Evolutionary conservation across 2,329 filamentous ascomycete genomes (phyloP).

Genomic region (Aureobasidium sp.): DNA sequence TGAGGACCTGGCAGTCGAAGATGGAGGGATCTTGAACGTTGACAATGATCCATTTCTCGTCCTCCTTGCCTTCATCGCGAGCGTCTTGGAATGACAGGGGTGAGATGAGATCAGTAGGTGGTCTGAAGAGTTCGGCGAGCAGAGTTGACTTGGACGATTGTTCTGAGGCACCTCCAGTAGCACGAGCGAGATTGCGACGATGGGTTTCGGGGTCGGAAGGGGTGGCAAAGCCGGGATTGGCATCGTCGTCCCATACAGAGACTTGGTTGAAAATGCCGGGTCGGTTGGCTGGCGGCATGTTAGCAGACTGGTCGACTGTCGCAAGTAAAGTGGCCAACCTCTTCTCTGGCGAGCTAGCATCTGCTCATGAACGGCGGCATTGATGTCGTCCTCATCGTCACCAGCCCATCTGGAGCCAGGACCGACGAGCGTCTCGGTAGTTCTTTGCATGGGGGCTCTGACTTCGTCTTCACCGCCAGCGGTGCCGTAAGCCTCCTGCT

Average conservation of each 20-base stretch:
- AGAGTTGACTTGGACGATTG: constrained; percentile 63
- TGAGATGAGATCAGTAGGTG: constrained; percentile 84
- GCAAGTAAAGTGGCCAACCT: constrained; percentile 18
- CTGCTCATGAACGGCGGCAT: constrained; percentile 59
- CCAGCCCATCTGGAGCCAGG: constrained; percentile 50
- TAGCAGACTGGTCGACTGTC: constrained; percentile 31
- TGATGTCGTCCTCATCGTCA: constrained; percentile 46
- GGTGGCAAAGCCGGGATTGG: constrained; percentile 28
- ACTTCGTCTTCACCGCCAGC: constrained; percentile 54
- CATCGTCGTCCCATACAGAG: constrained; percentile 52
- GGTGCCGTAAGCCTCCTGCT: constrained; percentile 79
- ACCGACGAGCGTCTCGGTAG: constrained; percentile 79
- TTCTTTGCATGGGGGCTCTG: constrained; percentile 82
- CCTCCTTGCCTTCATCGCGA: constrained; percentile 75
- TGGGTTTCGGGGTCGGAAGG: constrained; percentile 40
- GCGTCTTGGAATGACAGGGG: constrained; percentile 75
- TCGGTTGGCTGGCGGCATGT: constrained; percentile 32
- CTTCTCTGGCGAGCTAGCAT: constrained; percentile 43
- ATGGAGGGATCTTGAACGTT: constrained; percentile 91
- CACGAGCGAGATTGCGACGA: constrained; percentile 49
- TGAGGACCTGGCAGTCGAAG: constrained; percentile 90
- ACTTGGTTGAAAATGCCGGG: constrained; percentile 64
- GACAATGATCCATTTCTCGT: constrained; percentile 89
- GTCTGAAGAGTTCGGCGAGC: constrained; percentile 85
- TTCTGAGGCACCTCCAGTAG: constrained; percentile 60